These are phyloP conservation scores for Candida michaelii DNA, from an alignment of 805 yeast genomes.

Conservation along the genomic window DNA sequence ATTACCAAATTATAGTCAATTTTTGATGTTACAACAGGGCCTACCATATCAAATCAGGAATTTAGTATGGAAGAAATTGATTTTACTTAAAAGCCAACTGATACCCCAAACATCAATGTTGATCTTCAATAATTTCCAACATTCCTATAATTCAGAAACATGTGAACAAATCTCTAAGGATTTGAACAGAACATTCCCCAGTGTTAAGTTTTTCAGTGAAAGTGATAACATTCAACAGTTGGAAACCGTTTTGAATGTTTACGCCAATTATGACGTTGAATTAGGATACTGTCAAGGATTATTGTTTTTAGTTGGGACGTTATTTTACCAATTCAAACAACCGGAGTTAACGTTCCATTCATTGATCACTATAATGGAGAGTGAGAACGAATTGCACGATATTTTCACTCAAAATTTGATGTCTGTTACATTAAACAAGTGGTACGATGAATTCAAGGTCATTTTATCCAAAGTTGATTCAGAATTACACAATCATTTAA, in stretches of 20 bases:
- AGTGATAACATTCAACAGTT: slow-evolving; percentile 45
- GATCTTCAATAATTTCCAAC: slow-evolving; percentile 41
- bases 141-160: slow-evolving; percentile 38
- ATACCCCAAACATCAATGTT: slow-evolving; percentile 36
- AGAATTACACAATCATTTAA: slow-evolving; percentile 44
- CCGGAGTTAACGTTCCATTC: slow-evolving; percentile 48
- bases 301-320: slow-evolving; percentile 60
- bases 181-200: slow-evolving; percentile 60
- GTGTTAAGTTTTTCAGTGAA: slow-evolving; percentile 46
- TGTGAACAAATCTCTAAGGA: slow-evolving; percentile 54
- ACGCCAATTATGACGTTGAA: slow-evolving; percentile 61
- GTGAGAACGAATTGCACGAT: slow-evolving; percentile 49
- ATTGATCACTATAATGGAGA: slow-evolving; percentile 57
- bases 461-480: slow-evolving; percentile 43
- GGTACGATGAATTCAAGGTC: slow-evolving; percentile 51
- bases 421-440: slow-evolving; percentile 52
- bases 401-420: slow-evolving; percentile 51
- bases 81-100: slow-evolving; percentile 27
- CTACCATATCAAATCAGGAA: slow-evolving; percentile 45
- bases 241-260: slow-evolving; percentile 58
- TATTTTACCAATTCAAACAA: slow-evolving; percentile 41
- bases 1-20: slow-evolving; percentile 48
- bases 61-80: slow-evolving; percentile 44
- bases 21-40: slow-evolving; percentile 43
- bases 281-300: slow-evolving; percentile 72